phyloP scores from a whole-genome alignment of 2,329 filamentous ascomycete genomes.

The Xylariaceae sp. region DNA sequence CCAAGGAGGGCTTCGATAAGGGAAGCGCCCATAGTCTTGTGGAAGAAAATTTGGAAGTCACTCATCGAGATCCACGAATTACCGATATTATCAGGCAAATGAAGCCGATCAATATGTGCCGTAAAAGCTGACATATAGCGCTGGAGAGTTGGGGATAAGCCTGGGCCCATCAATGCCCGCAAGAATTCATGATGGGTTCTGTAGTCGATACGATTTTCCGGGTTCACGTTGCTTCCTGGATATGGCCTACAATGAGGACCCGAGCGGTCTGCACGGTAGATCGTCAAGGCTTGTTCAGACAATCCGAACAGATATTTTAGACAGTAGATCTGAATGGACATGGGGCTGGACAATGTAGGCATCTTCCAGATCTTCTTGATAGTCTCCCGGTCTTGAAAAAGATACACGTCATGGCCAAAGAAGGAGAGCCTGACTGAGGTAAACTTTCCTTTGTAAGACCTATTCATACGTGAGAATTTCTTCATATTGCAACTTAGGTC shows the following conservation, averaged over 20 bases:
- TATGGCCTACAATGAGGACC: conserved; percentile 21
- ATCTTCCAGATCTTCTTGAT: conserved; percentile 16
- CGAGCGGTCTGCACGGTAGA: conserved; percentile 23
- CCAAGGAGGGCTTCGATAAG: conserved; percentile 23
- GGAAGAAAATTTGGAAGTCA: conserved; percentile 23
- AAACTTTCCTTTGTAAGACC: conserved; percentile 18
- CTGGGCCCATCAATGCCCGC: conserved; percentile 19
- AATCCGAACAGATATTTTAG: conserved; percentile 17
- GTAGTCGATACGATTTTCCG: conserved; percentile 21
- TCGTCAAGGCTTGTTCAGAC: conserved; percentile 13
- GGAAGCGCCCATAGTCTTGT: conserved; percentile 12
- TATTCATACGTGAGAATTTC: background rate
- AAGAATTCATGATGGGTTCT: conserved; percentile 16
- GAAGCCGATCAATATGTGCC: too few relatives aligned
- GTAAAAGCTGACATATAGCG: too few relatives aligned
- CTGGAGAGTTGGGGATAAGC: conserved; percentile 13
- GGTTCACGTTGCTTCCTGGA: conserved; percentile 14
- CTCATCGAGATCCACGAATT: conserved; percentile 24
- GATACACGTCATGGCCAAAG: conserved; percentile 16
- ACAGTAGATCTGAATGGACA: conserved; percentile 19
- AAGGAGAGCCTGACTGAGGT: conserved; percentile 17
- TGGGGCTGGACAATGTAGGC: conserved; percentile 17
- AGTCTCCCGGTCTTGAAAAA: conserved; percentile 24
- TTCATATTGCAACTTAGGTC: too few relatives aligned
- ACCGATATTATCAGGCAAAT: conserved; percentile 11